A percentile compares a stretch with the other conserved stretches of the same genome.
These are phyloP conservation scores for Aspergillus unguis DNA, from an alignment of 2,329 filamentous ascomycete species.

Conservation along the genomic window DNA sequence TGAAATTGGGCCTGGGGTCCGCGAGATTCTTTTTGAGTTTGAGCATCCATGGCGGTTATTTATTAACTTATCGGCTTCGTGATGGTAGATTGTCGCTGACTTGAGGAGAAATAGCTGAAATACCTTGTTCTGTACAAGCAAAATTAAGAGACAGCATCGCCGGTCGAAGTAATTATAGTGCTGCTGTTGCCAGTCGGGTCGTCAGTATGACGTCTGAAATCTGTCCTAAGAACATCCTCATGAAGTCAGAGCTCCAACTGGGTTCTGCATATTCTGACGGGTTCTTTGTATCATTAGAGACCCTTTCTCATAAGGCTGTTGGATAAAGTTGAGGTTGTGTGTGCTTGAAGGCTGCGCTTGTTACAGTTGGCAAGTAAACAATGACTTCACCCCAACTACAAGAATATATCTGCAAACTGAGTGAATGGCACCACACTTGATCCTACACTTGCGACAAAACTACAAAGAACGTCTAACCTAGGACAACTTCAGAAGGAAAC, in stretches of 20 bases:
- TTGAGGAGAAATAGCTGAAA: not conserved
- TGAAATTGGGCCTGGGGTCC: conserved; percentile 33
- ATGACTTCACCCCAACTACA: too few species aligned
- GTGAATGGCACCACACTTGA: too few species aligned
- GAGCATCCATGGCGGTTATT: conserved; percentile 13
- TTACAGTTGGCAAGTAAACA: too few species aligned
- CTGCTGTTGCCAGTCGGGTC: not conserved
- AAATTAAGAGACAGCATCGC: not conserved
- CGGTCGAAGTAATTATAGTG: conserved; percentile 1
- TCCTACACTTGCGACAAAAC: too few species aligned
- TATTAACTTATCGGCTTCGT: not conserved
- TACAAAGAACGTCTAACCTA: too few species aligned
- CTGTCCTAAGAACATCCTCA: not conserved
- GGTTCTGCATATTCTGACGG: conserved; percentile 18
- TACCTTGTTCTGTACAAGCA: not conserved
- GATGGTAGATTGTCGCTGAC: not conserved
- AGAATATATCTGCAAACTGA: too few species aligned
- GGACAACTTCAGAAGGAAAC: too few species aligned
- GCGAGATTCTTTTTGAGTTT: conserved; percentile 14
- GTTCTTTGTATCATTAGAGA: conserved; percentile 9
- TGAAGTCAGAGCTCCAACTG: conserved; percentile 1
- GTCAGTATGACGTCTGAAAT: conserved; percentile 8
- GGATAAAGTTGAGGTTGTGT: too few species aligned
- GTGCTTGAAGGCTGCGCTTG: too few species aligned
- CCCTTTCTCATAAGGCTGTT: too few species aligned